Conservation (phyloP, 2,329 filamentous ascomycete species). For the Escovopsis sp. region DNA sequence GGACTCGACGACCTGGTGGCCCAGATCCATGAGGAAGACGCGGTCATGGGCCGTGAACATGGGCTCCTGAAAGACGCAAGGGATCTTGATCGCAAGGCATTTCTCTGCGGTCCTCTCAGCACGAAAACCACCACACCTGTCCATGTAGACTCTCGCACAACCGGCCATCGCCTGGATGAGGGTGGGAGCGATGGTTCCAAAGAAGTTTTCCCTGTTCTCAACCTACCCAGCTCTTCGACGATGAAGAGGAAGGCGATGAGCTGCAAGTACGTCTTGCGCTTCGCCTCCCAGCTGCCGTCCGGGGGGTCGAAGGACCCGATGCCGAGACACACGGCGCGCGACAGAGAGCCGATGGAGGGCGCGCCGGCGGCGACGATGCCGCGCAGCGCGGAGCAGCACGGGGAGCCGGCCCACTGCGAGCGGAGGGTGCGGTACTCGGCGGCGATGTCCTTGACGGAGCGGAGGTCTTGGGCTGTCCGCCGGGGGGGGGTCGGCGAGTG, state of each 20-base stretch:
- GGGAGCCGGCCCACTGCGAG: conserved; percentile 13
- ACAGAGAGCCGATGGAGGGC: conserved; percentile 2
- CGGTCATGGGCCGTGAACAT: conserved; percentile 32
- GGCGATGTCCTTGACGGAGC: conserved; percentile 13
- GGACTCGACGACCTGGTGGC: conserved; percentile 34
- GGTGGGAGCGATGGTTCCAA: too few species aligned
- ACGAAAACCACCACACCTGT: too few species aligned
- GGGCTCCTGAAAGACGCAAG: conserved; percentile 39
- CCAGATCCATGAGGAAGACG: conserved; percentile 37
- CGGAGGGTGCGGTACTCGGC: conserved; percentile 15
- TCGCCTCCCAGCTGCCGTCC: conserved; percentile 29
- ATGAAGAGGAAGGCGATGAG: conserved; percentile 36
- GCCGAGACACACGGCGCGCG: conserved; percentile 35
- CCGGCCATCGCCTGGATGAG: too few species aligned
- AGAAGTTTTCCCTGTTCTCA: conserved; percentile 10
- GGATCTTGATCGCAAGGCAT: conserved; percentile 14
- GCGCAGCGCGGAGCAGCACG: conserved; percentile 17
- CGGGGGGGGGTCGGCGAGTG: background rate
- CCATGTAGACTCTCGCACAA: too few species aligned
- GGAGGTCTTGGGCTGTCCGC: conserved; percentile 1
- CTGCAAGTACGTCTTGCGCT: conserved; percentile 33
- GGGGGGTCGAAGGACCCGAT: conserved; percentile 38
- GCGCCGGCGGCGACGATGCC: conserved; percentile 16
- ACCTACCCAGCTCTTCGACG: conserved; percentile 27
- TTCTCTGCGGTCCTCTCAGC: background rate